Conservation (phyloP, 2,329 filamentous ascomycete genomes). For the Tolypocladium amazonense region DNA sequence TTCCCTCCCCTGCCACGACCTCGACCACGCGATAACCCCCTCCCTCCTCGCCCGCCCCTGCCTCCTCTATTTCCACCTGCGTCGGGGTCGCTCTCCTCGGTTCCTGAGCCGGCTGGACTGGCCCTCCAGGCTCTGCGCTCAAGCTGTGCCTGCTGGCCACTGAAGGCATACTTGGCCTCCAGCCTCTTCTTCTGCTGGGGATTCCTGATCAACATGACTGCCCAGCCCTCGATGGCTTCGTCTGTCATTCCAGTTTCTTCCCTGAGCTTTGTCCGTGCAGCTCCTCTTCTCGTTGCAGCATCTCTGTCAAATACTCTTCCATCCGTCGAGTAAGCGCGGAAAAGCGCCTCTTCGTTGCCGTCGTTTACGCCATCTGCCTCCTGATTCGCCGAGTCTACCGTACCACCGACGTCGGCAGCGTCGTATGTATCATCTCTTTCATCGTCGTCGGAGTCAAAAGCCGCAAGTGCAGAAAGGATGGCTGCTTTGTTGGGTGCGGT, state of each 20-base stretch:
- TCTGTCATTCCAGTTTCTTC: constrained; percentile 81
- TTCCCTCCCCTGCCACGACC: constrained; percentile 45
- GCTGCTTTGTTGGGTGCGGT: constrained; percentile 67
- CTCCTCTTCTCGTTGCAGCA: constrained; percentile 54
- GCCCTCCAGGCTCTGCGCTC: constrained; percentile 55
- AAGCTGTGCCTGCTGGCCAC: constrained; percentile 55
- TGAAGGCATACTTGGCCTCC: constrained; percentile 60
- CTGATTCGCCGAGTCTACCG: constrained; percentile 60
- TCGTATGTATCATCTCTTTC: constrained; percentile 97
- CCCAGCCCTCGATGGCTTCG: constrained; percentile 91
- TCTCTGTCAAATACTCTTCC: constrained; percentile 62
- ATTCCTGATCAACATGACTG: constrained; percentile 69
- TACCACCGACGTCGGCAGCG: constrained; percentile 79
- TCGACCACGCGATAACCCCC: constrained; percentile 30
- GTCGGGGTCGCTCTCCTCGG: constrained; percentile 43
- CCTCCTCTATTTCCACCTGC: constrained; percentile 35
- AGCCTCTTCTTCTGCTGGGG: constrained; percentile 56
- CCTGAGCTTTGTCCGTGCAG: constrained; percentile 52
- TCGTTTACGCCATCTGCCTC: constrained; percentile 37
- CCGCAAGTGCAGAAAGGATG: constrained; percentile 76
- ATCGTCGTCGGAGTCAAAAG: constrained; percentile 90
- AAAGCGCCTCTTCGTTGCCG: constrained; percentile 60
- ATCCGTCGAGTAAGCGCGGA: constrained; percentile 56
- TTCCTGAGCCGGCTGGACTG: constrained; percentile 41
- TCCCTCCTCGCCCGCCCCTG: constrained; percentile 17